phyloP scores from a whole-genome alignment of 768 basidiomycete species.

The Erythrobasidium yunnanense region DNA sequence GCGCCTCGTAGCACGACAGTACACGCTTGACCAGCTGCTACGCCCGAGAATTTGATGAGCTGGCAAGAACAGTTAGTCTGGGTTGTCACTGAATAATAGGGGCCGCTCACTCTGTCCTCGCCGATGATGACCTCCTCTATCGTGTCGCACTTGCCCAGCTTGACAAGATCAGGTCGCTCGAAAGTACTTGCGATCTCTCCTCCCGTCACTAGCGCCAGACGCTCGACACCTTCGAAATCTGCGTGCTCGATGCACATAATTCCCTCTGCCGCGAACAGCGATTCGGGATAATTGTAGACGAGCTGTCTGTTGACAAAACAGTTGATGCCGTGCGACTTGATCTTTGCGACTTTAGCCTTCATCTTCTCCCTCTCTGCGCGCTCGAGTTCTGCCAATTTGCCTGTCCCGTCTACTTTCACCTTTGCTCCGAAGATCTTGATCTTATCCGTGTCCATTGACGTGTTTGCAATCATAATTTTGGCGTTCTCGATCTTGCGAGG shows the following conservation, averaged over 20 bases:
- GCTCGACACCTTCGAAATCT: conserved; percentile 96
- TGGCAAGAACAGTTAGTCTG: conserved; percentile 39
- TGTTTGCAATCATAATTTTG: conserved; percentile 94
- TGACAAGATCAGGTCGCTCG: conserved; percentile 80
- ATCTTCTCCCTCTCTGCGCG: conserved; percentile 99
- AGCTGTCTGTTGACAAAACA: conserved; percentile 96
- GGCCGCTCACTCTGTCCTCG: conserved; percentile 75
- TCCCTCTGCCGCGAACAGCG: conserved; percentile 82
- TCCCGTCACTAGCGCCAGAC: conserved; percentile 87
- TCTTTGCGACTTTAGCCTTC: conserved; percentile 89
- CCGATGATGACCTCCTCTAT: conserved; percentile 99
- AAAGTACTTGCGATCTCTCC: conserved; percentile 96
- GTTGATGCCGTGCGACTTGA: conserved; percentile 88
- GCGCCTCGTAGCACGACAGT: conserved; percentile 96
- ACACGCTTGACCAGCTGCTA: conserved; percentile 93
- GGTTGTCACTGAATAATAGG: background rate
- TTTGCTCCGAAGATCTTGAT: conserved; percentile 98
- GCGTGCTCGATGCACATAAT: conserved; percentile 96
- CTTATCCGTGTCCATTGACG: conserved; percentile 99
- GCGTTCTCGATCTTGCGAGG: conserved; percentile 89
- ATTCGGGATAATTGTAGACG: conserved; percentile 99
- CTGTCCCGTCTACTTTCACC: conserved; percentile 87
- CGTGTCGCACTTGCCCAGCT: conserved; percentile 80
- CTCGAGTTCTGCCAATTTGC: conserved; percentile 95
- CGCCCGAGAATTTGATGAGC: conserved; percentile 99